A percentile compares a stretch with the other conserved stretches of the same genome.
Conservation (phyloP, 208 protist species). For the Trypanosoma vivax region DNA sequence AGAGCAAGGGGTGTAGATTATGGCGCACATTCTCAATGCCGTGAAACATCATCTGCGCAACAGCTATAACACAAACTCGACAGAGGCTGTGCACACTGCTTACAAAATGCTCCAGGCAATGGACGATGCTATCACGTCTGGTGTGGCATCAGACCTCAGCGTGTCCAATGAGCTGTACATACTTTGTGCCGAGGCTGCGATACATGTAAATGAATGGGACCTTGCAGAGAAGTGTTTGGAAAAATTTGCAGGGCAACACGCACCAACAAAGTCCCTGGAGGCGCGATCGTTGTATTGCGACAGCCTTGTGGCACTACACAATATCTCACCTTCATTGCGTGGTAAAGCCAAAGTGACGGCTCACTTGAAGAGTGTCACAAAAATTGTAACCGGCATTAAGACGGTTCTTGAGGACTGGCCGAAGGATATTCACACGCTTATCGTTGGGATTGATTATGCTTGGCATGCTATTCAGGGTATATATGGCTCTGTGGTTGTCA, state of each 20-base stretch:
- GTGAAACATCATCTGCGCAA: constrained; percentile 29
- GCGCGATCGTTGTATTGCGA: constrained; percentile 61
- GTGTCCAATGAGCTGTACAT: constrained; percentile 52
- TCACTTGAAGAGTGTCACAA: constrained; percentile 33
- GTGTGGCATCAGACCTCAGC: background rate
- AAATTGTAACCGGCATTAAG: constrained; percentile 52
- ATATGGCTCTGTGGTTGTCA: constrained; percentile 32
- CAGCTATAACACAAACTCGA: constrained; percentile 15
- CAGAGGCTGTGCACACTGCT: constrained; percentile 17
- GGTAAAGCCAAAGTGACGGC: constrained; percentile 39
- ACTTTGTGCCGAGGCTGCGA: constrained; percentile 66
- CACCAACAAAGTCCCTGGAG: constrained; percentile 39
- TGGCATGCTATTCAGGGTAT: constrained; percentile 52
- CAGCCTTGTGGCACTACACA: constrained; percentile 37
- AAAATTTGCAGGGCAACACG: constrained; percentile 13
- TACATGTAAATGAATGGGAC: constrained; percentile 52
- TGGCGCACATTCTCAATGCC: constrained; percentile 19
- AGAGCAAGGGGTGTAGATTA: constrained; percentile 1
- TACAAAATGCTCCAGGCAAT: constrained; percentile 21
- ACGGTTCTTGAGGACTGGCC: constrained; percentile 66
- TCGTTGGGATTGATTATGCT: constrained; percentile 44
- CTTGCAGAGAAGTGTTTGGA: constrained; percentile 39
- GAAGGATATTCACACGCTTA: constrained; percentile 34
- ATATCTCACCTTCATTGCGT: constrained; percentile 22
- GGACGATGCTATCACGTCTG: background rate